A percentile compares a stretch with the other conserved stretches of the same genome.
Evolutionary conservation across 805 yeast genomes (phyloP).

Genomic region (Candida caryicola): DNA sequence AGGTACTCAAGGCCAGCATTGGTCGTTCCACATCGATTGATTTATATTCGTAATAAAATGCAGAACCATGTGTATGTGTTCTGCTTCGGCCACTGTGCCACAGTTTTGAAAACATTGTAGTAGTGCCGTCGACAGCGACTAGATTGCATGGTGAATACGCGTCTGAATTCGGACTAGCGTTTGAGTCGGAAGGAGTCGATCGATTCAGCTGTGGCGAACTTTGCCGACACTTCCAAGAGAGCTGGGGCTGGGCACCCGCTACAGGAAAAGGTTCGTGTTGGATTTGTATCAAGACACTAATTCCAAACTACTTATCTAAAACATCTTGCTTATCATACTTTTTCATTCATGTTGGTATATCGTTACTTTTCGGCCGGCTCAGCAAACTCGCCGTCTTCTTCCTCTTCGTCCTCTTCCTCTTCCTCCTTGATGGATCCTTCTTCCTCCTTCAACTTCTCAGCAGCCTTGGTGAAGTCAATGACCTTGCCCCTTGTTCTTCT

Average conservation of each 20-base stretch:
- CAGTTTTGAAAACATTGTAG: neutral
- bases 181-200: too few species aligned
- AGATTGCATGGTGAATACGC: too few species aligned
- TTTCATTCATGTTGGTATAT: neutral
- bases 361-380: neutral
- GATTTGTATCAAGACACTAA: too few species aligned
- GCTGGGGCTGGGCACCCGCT: too few species aligned
- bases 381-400: constrained; percentile 9
- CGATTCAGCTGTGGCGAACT: too few species aligned
- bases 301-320: too few species aligned
- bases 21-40: neutral
- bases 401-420: constrained; percentile 46
- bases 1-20: too few species aligned
- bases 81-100: constrained; percentile 1
- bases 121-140: too few species aligned
- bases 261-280: too few species aligned
- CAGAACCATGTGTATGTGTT: neutral
- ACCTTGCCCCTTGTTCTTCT: constrained; percentile 89
- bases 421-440: constrained; percentile 37
- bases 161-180: too few species aligned
- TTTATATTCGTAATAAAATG: neutral
- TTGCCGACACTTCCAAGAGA: too few species aligned
- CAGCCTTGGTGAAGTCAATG: constrained; percentile 80
- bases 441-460: constrained; percentile 61
- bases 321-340: neutral